phyloP scores from a whole-genome alignment of 257 asterid species.

The Apocynum venetum region DNA sequence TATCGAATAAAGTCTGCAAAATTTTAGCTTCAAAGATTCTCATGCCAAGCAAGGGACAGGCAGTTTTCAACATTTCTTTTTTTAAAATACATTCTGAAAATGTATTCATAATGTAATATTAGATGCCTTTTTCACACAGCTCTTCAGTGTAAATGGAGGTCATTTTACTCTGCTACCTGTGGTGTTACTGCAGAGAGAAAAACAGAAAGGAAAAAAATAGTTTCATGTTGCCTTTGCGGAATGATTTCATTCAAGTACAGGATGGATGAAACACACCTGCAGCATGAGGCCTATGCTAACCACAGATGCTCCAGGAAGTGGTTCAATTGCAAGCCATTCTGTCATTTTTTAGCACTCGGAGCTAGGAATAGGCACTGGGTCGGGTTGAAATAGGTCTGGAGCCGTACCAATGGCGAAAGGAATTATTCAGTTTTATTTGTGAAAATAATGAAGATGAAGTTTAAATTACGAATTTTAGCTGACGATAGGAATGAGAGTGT shows the following conservation, averaged over 20 bases:
- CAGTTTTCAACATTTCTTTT: not conserved
- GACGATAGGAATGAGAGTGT: too few relatives aligned
- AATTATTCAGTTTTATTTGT: too few relatives aligned
- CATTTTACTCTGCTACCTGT: not conserved
- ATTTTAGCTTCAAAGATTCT: not conserved
- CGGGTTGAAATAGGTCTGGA: too few relatives aligned
- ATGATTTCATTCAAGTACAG: not conserved
- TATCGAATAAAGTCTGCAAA: not conserved
- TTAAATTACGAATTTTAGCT: too few relatives aligned
- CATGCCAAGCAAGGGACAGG: conserved; percentile 4
- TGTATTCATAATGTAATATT: not conserved
- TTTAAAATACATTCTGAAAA: not conserved
- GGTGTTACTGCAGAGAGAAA: not conserved
- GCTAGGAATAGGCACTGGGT: too few relatives aligned
- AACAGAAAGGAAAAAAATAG: not conserved
- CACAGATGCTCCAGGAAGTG: not conserved
- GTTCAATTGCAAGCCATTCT: not conserved
- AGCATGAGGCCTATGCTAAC: not conserved
- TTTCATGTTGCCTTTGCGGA: not conserved
- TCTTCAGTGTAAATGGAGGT: not conserved
- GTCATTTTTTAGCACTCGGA: not conserved
- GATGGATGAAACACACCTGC: not conserved
- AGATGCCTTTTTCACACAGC: not conserved
- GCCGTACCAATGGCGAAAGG: too few relatives aligned
- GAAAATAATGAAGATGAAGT: too few relatives aligned